These are phyloP conservation scores for Hysterangium stoloniferum DNA, from an alignment of 768 basidiomycete genomes.

Conservation along the genomic window DNA sequence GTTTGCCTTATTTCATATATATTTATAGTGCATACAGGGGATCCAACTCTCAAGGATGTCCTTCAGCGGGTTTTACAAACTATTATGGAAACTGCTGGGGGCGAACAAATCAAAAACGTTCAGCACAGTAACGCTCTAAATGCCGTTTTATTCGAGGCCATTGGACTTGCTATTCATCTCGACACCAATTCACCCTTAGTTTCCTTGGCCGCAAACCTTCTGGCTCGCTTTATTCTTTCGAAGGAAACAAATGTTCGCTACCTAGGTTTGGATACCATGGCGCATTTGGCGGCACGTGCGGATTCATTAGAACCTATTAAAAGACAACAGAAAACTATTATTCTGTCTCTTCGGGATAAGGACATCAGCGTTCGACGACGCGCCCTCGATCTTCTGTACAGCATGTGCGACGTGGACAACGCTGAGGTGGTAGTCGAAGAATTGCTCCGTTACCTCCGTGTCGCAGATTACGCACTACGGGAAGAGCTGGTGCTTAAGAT, in stretches of 20 bases:
- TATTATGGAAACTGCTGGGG: conserved; percentile 78
- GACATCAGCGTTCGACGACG: conserved; percentile 94
- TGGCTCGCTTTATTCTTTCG: conserved; percentile 93
- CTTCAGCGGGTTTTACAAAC: conserved; percentile 80
- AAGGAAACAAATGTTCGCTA: conserved; percentile 99
- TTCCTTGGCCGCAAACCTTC: conserved; percentile 76
- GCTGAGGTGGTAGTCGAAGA: conserved; percentile 95
- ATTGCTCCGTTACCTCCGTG: conserved; percentile 82
- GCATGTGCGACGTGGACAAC: conserved; percentile 98
- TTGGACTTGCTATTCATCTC: conserved; percentile 90
- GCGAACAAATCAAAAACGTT: conserved; percentile 87
- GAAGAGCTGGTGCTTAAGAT: conserved; percentile 99
- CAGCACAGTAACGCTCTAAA: conserved; percentile 99
- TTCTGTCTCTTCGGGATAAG: conserved; percentile 88
- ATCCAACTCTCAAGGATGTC: conserved; percentile 67
- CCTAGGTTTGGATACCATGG: conserved; percentile 96
- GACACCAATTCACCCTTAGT: conserved; percentile 89
- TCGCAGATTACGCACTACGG: conserved; percentile 94
- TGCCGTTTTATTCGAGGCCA: conserved; percentile 96
- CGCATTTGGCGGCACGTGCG: conserved; percentile 90
- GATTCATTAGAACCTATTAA: conserved; percentile 91
- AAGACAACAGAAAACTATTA: conserved; percentile 92
- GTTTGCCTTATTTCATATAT: neutral
- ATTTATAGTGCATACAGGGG: conserved; percentile 43
- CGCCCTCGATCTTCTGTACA: conserved; percentile 92